A percentile compares a stretch with the other conserved stretches of the same genome.
Evolutionary conservation across 2,329 filamentous ascomycete species (phyloP).

Genomic region (Teratosphaeria gauchensis): DNA sequence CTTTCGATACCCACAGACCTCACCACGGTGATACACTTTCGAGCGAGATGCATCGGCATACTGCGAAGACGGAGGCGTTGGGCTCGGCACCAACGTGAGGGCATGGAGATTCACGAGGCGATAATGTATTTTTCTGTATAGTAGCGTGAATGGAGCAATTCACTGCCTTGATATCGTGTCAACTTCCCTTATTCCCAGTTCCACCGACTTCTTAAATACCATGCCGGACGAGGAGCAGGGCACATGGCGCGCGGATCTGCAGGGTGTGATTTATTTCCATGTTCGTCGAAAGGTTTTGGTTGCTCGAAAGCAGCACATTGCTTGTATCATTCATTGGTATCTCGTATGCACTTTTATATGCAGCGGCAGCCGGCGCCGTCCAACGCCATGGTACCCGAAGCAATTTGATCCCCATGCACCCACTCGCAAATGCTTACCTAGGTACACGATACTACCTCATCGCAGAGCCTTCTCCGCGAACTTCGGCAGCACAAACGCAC

Average conservation of each 20-base stretch:
- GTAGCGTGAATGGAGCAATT: background rate
- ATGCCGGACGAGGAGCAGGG: too few relatives aligned
- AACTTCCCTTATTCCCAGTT: background rate
- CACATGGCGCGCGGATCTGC: too few relatives aligned
- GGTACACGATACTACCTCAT: constrained; percentile 15
- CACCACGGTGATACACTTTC: background rate
- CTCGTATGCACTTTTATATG: background rate
- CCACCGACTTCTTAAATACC: background rate
- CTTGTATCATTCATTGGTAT: background rate
- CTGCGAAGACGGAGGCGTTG: background rate
- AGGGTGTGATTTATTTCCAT: too few relatives aligned
- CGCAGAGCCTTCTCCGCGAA: constrained; percentile 71
- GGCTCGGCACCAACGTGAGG: background rate
- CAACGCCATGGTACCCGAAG: constrained; percentile 3
- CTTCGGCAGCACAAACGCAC: constrained; percentile 83
- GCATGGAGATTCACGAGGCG: background rate
- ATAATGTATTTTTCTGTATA: background rate
- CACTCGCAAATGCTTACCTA: background rate
- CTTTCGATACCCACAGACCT: background rate
- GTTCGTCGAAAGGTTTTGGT: background rate
- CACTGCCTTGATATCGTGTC: background rate
- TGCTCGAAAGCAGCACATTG: background rate
- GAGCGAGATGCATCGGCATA: background rate
- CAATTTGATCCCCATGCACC: background rate
- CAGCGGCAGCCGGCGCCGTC: background rate